A percentile compares a stretch with the other conserved stretches of the same genome.
Conservation (phyloP, 257 asterid genomes). For the Nicotiana sylvestris region DNA sequence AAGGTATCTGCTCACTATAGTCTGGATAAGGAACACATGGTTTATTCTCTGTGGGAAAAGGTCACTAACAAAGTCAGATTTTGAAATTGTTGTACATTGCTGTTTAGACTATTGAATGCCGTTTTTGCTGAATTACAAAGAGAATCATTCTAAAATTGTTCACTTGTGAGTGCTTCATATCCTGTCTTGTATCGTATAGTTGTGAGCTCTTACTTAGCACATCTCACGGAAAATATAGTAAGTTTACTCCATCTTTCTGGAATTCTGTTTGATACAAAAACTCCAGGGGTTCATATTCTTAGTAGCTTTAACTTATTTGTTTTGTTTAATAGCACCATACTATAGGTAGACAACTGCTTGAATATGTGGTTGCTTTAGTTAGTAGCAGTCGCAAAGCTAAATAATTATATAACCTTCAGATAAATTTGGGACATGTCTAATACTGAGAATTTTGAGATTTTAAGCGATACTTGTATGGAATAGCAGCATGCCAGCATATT, state of each 20-base stretch:
- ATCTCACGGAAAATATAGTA: background rate
- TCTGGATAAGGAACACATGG: background rate
- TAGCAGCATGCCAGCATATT: background rate
- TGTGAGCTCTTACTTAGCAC: background rate
- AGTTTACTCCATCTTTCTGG: background rate
- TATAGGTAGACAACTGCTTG: background rate
- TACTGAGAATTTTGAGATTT: too few species aligned
- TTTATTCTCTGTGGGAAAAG: background rate
- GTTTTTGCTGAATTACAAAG: background rate
- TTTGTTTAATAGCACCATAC: background rate
- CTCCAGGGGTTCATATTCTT: background rate
- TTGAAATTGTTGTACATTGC: background rate
- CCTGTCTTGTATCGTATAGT: background rate
- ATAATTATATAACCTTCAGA: too few species aligned
- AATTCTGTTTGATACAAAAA: background rate
- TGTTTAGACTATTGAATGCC: background rate
- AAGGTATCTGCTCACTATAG: slow-evolving; percentile 37
- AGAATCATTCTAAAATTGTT: background rate
- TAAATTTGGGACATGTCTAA: too few species aligned
- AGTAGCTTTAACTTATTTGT: background rate
- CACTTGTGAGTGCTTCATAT: background rate
- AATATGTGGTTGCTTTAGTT: background rate
- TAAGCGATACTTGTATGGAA: background rate
- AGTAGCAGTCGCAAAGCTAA: too few species aligned
- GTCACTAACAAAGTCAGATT: background rate